Evolutionary conservation across 352 stramenopile species (phyloP).

Genomic region (Phytopythium kandeliae): DNA sequence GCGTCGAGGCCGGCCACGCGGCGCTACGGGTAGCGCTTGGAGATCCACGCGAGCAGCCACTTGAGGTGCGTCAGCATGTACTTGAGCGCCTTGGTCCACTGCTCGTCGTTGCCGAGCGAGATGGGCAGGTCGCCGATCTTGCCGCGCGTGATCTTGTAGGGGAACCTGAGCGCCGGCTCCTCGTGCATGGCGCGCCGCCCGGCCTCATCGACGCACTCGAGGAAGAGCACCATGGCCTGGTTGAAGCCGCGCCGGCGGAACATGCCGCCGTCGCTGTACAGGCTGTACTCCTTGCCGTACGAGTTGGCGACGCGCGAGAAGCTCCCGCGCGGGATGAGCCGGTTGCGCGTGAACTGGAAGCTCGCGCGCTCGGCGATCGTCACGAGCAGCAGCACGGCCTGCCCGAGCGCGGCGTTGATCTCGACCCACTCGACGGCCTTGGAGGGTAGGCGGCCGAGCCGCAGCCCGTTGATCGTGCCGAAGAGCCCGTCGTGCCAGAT

Average conservation of each 20-base stretch:
- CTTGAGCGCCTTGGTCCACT: constrained; percentile 91
- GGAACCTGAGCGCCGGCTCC: constrained; percentile 86
- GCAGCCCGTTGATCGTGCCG: constrained; percentile 86
- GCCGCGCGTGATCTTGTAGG: constrained; percentile 87
- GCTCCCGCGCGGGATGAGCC: constrained; percentile 76
- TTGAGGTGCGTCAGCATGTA: constrained; percentile 91
- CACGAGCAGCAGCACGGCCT: constrained; percentile 76
- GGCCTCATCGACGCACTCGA: constrained; percentile 86
- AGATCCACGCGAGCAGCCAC: constrained; percentile 91
- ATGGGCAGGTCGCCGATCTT: constrained; percentile 90
- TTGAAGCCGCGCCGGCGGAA: constrained; percentile 90
- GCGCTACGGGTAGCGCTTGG: constrained; percentile 64
- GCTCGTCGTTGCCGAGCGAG: constrained; percentile 82
- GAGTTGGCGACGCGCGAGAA: constrained; percentile 83
- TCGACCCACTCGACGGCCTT: constrained; percentile 87
- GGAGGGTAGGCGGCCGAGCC: constrained; percentile 72
- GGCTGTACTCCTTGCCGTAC: constrained; percentile 78
- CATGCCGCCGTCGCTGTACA: constrained; percentile 79
- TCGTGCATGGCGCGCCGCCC: constrained; percentile 83
- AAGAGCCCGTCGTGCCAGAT: constrained; percentile 90
- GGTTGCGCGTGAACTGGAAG: constrained; percentile 83
- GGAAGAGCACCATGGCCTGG: constrained; percentile 85
- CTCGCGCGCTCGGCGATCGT: constrained; percentile 78
- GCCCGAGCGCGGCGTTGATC: constrained; percentile 86
- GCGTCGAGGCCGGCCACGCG: too few species aligned